Evolutionary conservation across 805 yeast genomes (phyloP), one percentile per base, ranked within the genome.

Genomic region (Yamadazyma paraphyllophila): DNA sequence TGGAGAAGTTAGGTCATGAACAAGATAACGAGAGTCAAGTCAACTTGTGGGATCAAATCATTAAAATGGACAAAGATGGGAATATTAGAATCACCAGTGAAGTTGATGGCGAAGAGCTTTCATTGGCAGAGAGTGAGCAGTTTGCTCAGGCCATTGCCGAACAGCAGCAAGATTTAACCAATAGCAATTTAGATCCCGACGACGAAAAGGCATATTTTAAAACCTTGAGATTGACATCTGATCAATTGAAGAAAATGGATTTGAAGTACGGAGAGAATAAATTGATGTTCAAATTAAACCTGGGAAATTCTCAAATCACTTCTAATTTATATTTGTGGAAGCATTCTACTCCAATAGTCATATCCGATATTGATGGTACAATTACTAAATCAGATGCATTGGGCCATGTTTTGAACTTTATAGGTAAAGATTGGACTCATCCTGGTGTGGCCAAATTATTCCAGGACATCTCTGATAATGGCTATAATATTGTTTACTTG

Each of bases 371-470:
- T 47, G 99, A 94, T 63, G 99, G 99, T 13, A 94, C 99, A 1
- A 94, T 94, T 53, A 94, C 99, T 13, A 91, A 90, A 65, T 90
- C 97, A 0, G 99, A 94, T 69, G 99, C 99, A 0, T 71, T 94
- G 57, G 99, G 99, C 2, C 99, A 94, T 65, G 92, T 94, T 2
- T 72, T 94, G 63, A 90, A 94, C 13, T 82, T 92, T 81, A 72
- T 94, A 31, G 99, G 99, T 4, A 80, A 89, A 55, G 99, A 94
- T 69, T 94, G 99, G 99, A 94, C 99, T 0, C 99, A 94, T 62
- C 80, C 82, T 1, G 99, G 99, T 27, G 99, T 94, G 34, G 96
- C 97, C 2, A 83, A 83, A 58, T 69, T 94, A 46, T 94, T 91
- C 61, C 81, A 81, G n/a, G 99, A 94, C 62, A 94, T 94, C 50